Percentiles rank a stretch among this genome's conserved stretches.
These are phyloP conservation scores for Stemphylium beticola DNA, from an alignment of 2,329 filamentous ascomycete species.

Conservation along the genomic window DNA sequence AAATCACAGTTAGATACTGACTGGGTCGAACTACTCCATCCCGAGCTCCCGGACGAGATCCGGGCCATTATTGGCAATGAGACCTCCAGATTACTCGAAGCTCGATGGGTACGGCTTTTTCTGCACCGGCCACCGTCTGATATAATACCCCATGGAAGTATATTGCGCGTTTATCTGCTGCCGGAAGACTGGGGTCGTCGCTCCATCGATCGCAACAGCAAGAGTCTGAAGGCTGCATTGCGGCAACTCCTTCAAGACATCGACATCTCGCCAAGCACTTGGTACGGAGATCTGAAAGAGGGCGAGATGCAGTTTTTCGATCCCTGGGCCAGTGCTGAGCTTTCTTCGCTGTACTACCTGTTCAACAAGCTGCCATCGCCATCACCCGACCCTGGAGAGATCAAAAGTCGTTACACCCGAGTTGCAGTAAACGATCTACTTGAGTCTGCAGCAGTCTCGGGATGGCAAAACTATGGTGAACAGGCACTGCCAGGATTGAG, in stretches of 20 bases:
- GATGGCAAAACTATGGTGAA: slow-evolving; percentile 41
- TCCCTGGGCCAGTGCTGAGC: slow-evolving; percentile 50
- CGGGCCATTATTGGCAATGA: slow-evolving; percentile 32
- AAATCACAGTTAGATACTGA: neutral
- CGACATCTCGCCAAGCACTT: slow-evolving; percentile 62
- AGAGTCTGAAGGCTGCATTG: slow-evolving; percentile 55
- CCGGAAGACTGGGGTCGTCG: slow-evolving; percentile 68
- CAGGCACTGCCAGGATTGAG: slow-evolving; percentile 61
- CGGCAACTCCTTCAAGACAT: slow-evolving; percentile 58
- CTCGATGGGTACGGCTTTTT: slow-evolving; percentile 46
- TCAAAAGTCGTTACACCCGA: slow-evolving; percentile 59
- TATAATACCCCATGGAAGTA: neutral
- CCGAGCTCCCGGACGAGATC: slow-evolving; percentile 27
- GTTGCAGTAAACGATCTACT: slow-evolving; percentile 65
- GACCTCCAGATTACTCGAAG: slow-evolving; percentile 37
- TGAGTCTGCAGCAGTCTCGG: slow-evolving; percentile 33
- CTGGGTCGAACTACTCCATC: slow-evolving; percentile 37
- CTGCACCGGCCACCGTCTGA: slow-evolving; percentile 9
- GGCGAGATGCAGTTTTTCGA: slow-evolving; percentile 41
- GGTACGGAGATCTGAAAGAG: slow-evolving; percentile 57
- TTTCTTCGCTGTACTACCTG: slow-evolving; percentile 67
- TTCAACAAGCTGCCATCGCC: slow-evolving; percentile 79
- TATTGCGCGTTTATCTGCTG: slow-evolving; percentile 66
- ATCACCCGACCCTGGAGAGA: slow-evolving; percentile 57
- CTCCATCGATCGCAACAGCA: slow-evolving; percentile 58